Conservation (phyloP, 1,284 basidiomycete species). For the Irpex rosettiformis region DNA sequence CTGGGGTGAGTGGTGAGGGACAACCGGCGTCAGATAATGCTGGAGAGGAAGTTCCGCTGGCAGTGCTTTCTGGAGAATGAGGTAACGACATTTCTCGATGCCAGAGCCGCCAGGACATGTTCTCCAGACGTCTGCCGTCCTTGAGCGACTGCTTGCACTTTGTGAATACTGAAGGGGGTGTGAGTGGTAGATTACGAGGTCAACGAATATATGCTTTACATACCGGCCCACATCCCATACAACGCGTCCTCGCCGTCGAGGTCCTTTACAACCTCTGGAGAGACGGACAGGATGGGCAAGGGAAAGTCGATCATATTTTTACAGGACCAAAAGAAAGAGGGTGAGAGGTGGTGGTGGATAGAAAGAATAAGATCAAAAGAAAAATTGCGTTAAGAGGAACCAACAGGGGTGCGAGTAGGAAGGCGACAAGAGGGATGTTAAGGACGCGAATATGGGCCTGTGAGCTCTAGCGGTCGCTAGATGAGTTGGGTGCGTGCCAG, state of each 20-base stretch:
- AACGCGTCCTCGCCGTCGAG: slow-evolving; percentile 65
- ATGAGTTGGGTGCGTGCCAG: no score
- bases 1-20: slow-evolving; percentile 30
- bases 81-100: slow-evolving; percentile 55
- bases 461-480: no score
- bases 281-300: slow-evolving; percentile 58
- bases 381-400: slow-evolving; percentile 8
- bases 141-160: slow-evolving; percentile 78
- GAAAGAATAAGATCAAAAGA: slow-evolving; percentile 8
- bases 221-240: slow-evolving; percentile 61
- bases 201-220: slow-evolving; percentile 28
- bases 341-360: slow-evolving; percentile 13
- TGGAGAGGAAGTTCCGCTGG: slow-evolving; percentile 25
- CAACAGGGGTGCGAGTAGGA: slow-evolving; percentile 5
- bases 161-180: slow-evolving; percentile 61
- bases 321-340: slow-evolving; percentile 4
- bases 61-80: slow-evolving; percentile 30
- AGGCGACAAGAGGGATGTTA: no score
- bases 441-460: no score
- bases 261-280: slow-evolving; percentile 59
- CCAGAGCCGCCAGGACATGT: slow-evolving; percentile 86
- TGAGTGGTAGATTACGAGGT: slow-evolving; percentile 9
- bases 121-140: slow-evolving; percentile 77
- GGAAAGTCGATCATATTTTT: slow-evolving; percentile 53
- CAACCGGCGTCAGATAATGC: slow-evolving; percentile 23